These are phyloP conservation scores for Monilinia polystroma DNA, from an alignment of 2,329 filamentous ascomycete genomes.

Conservation along the genomic window DNA sequence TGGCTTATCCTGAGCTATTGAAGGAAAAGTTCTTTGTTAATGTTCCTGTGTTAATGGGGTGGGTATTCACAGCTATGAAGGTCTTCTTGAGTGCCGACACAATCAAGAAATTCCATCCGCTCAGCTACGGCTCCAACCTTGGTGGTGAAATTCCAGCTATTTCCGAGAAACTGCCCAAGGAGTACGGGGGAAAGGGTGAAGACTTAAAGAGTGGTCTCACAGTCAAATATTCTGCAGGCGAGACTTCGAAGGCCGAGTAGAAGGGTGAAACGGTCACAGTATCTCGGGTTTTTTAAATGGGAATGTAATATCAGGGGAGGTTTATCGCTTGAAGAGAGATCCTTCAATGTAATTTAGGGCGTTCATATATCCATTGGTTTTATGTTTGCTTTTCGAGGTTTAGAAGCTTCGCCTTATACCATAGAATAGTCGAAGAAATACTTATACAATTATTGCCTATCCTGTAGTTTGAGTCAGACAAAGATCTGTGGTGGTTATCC, in stretches of 20 bases:
- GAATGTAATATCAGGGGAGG: background rate
- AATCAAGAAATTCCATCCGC: slow-evolving; percentile 75
- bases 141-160: slow-evolving; percentile 59
- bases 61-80: slow-evolving; percentile 75
- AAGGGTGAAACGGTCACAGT: background rate
- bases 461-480: background rate
- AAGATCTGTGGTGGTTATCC: background rate
- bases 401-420: slow-evolving; percentile 4
- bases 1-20: slow-evolving; percentile 85
- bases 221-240: slow-evolving; percentile 35
- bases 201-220: slow-evolving; percentile 42
- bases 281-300: background rate
- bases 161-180: slow-evolving; percentile 64
- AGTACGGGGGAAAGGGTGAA: slow-evolving; percentile 74
- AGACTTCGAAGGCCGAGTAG: background rate
- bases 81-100: slow-evolving; percentile 71
- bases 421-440: background rate
- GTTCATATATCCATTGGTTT: slow-evolving; percentile 22
- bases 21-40: slow-evolving; percentile 96
- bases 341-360: slow-evolving; percentile 1
- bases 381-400: slow-evolving; percentile 1
- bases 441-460: background rate
- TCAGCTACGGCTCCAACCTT: slow-evolving; percentile 70
- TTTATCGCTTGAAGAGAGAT: background rate
- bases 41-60: slow-evolving; percentile 87